Evolutionary conservation across 1,139 yeast species (phyloP).

Genomic region (Diutina neorugosa): DNA sequence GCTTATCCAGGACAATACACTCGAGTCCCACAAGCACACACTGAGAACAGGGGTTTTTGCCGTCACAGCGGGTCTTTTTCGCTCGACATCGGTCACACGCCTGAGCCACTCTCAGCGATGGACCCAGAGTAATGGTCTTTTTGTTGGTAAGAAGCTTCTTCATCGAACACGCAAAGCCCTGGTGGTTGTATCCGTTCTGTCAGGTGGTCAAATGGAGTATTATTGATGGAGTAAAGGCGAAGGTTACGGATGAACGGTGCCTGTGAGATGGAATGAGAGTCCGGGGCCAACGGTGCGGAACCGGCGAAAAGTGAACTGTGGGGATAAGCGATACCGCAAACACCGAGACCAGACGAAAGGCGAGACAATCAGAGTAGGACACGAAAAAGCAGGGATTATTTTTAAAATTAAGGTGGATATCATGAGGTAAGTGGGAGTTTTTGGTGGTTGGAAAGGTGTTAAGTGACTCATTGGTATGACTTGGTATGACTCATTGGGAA

Average conservation of each 20-base stretch:
- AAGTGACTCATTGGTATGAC: neutral
- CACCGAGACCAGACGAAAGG: no score
- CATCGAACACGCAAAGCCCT: neutral
- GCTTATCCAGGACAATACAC: constrained; percentile 34
- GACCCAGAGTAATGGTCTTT: neutral
- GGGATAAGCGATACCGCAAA: neutral
- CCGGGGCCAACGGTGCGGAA: neutral
- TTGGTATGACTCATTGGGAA: neutral
- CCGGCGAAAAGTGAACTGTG: neutral
- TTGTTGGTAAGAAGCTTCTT: constrained; percentile 3
- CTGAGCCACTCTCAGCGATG: constrained; percentile 47
- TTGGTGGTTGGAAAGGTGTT: no score
- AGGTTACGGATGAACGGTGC: neutral
- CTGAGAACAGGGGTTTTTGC: constrained; percentile 40
- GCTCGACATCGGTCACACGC: constrained; percentile 84
- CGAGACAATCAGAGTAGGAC: no score
- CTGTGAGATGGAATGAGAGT: neutral
- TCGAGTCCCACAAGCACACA: constrained; percentile 32
- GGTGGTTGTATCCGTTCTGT: no score
- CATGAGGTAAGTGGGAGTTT: no score
- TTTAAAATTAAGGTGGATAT: no score
- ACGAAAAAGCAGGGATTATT: no score
- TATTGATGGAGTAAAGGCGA: neutral
- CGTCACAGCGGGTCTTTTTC: constrained; percentile 66
- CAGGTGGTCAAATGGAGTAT: neutral